Percentiles rank a stretch among this genome's conserved stretches.
Conservation (phyloP, 225 moss, liverwort and hornwort genomes). For the Takakia lepidozioides region DNA sequence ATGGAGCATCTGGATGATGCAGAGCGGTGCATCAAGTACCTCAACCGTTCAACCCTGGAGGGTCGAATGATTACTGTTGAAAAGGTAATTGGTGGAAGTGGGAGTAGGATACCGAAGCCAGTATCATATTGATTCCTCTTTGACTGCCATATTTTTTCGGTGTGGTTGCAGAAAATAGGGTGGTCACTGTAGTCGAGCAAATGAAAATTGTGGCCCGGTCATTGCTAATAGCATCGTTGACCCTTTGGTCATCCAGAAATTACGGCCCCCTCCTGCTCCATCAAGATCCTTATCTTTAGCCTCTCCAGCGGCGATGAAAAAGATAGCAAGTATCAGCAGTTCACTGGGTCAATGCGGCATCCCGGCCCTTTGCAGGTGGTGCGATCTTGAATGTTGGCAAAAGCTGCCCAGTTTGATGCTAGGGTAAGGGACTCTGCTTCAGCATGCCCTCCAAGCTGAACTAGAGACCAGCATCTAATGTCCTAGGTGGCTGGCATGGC, state of each 20-base stretch:
- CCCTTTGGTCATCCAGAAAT: constrained; percentile 99
- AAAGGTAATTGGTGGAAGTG: constrained; percentile 67
- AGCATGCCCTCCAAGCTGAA: constrained; percentile 82
- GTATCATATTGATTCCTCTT: no score
- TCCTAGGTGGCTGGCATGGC: constrained; percentile 30
- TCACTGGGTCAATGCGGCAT: constrained; percentile 72
- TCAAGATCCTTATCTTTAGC: constrained; percentile 76
- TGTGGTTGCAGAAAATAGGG: constrained; percentile 42
- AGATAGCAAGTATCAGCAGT: constrained; percentile 75
- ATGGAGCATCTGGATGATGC: constrained; percentile 98
- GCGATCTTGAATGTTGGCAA: constrained; percentile 57
- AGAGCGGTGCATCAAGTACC: constrained; percentile 97
- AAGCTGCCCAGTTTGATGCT: constrained; percentile 60
- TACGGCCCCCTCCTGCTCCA: constrained; percentile 79
- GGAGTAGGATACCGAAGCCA: no score
- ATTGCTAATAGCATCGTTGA: constrained; percentile 99
- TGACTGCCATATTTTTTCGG: constrained; percentile 37
- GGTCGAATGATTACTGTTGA: constrained; percentile 99
- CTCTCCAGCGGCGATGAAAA: constrained; percentile 72
- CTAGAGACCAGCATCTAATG: constrained; percentile 52
- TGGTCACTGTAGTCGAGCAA: constrained; percentile 42
- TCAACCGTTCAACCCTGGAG: constrained; percentile 92
- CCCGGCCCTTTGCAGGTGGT: constrained; percentile 80
- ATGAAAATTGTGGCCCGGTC: constrained; percentile 52
- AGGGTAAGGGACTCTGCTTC: constrained; percentile 68